Evolutionary conservation across 345 rosid species (phyloP), one percentile per base, ranked within the genome.

Genomic region (Populus euphratica): DNA sequence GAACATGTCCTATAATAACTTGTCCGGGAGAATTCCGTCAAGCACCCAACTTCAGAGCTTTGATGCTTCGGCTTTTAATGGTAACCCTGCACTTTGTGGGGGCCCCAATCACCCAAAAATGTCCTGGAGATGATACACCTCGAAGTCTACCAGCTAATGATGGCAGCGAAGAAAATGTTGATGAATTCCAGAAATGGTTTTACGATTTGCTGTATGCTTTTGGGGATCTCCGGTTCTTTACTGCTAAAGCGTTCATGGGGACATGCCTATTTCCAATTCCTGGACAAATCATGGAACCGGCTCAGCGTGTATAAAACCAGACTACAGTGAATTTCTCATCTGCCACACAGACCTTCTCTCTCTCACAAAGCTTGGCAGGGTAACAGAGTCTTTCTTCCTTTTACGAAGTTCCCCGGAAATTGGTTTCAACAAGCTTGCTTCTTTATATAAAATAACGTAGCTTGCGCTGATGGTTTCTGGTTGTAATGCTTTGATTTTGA

Each of bases 21-120:
- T 78, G 56, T 73, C 81, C 25, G 81, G 81, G 14, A 68, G 38
- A 66, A 73, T 78, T 56, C 81, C 81, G 8, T 25, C 47, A 20
- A 70, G 77, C 31, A 73, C 76, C 23, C 73, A 73, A 20, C 72
- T 72, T 50, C 81, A 73, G 17, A 52, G 73, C 50, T 54, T 78
- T 23, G 25, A 29, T 67, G 54, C 23, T 23, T 66, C 68, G 16
- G 38, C 44, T 9, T 73, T 54, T 41, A 31, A 5, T 56, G 77
- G 77, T 6, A 67, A 73, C 16, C 23, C 16, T 18, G 31, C 38
- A 38, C 59, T 73, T 29, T 52, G 72, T 21, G 73, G 81, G 81
- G 31, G 16, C 0, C 2, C 69, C 74, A 52, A 38, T 67, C 25
- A 23, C 68, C 1, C 41, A 1, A 27, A 29, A 52, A 20, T 78